Conservation (phyloP, 441 rosid species). For the Cnidoscolus chayamansa region DNA sequence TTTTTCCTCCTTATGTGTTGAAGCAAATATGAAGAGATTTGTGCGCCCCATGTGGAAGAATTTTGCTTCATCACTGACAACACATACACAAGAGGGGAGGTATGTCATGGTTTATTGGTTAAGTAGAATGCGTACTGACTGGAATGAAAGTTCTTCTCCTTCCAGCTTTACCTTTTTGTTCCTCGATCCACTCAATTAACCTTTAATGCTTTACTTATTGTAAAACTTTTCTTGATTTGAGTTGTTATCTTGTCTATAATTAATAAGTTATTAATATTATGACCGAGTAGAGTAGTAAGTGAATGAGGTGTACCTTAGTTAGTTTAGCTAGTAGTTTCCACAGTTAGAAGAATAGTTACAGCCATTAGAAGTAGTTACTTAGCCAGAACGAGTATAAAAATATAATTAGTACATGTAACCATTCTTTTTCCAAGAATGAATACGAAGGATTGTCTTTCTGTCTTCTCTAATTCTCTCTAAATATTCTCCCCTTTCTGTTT, state of each 20-base stretch:
- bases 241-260: neutral
- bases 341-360: no score
- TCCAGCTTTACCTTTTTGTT: neutral
- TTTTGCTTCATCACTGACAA: constrained; percentile 52
- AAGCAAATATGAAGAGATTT: constrained; percentile 85
- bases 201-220: constrained; percentile 1
- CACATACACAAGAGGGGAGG: constrained; percentile 48
- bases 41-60: constrained; percentile 46
- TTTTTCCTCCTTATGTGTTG: constrained; percentile 23
- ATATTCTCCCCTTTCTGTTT: no score
- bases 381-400: no score
- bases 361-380: no score
- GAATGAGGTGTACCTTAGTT: no score
- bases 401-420: no score
- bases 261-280: neutral
- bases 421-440: no score
- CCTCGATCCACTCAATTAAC: neutral
- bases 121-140: neutral
- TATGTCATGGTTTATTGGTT: constrained; percentile 18
- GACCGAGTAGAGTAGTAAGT: no score
- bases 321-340: no score
- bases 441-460: no score
- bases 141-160: neutral
- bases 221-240: neutral
- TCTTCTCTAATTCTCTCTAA: no score